Percentiles rank a stretch among this genome's conserved stretches.
Conservation (phyloP, 2,329 filamentous ascomycete genomes). For the Magnaporthales sp. region DNA sequence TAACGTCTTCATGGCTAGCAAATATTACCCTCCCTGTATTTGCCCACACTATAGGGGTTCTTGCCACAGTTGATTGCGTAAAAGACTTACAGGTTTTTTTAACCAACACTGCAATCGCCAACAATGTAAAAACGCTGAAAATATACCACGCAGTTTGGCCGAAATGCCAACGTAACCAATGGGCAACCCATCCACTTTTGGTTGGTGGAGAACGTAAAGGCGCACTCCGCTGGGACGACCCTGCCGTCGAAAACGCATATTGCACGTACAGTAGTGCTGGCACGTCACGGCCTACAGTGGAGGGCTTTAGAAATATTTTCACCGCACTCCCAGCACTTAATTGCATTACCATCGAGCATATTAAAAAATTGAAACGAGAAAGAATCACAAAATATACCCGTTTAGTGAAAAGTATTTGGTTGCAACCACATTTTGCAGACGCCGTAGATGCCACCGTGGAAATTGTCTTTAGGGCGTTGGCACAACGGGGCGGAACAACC, state of each 20-base stretch:
- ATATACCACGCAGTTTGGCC: not conserved
- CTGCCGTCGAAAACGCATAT: not conserved
- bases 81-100: not conserved
- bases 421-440: too few relatives aligned
- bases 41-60: not conserved
- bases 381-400: not conserved
- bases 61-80: not conserved
- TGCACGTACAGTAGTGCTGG: not conserved
- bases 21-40: not conserved
- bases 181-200: not conserved
- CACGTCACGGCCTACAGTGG: not conserved
- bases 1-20: not conserved
- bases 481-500: too few relatives aligned
- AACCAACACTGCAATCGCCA: not conserved
- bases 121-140: not conserved
- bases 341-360: not conserved
- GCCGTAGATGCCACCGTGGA: too few relatives aligned
- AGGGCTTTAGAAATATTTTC: not conserved
- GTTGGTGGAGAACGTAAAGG: not conserved
- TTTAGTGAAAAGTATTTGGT: too few relatives aligned
- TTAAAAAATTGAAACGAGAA: not conserved
- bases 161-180: not conserved
- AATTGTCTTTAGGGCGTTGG: too few relatives aligned
- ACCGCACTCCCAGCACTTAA: not conserved
- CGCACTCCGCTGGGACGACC: not conserved